These are phyloP conservation scores for Ogataea wickerhamii DNA, from an alignment of 805 yeast species.

Conservation along the genomic window DNA sequence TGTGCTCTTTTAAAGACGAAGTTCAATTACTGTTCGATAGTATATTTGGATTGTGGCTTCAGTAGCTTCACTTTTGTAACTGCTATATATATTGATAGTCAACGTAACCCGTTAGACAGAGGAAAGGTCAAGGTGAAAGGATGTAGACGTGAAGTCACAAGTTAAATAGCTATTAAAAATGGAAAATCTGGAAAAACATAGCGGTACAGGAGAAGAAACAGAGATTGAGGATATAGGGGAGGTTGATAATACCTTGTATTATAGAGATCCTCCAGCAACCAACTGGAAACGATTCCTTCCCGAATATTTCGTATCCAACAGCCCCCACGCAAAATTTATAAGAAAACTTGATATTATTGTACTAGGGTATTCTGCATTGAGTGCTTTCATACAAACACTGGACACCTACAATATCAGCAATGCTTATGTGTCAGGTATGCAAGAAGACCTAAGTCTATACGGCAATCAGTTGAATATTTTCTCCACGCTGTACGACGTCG, in stretches of 20 bases:
- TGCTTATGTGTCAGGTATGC: slow-evolving; percentile 64
- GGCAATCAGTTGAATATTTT: slow-evolving; percentile 38
- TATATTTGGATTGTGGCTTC: no score
- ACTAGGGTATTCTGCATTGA: slow-evolving; percentile 42
- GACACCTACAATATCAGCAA: slow-evolving; percentile 59
- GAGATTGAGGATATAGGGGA: background rate
- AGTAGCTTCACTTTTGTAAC: no score
- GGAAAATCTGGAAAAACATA: background rate
- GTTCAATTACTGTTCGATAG: no score
- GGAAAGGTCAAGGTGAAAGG: no score
- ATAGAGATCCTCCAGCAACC: slow-evolving; percentile 10
- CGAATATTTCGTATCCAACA: slow-evolving; percentile 6
- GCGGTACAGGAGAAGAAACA: background rate
- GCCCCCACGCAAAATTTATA: slow-evolving; percentile 31
- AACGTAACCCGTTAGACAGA: no score
- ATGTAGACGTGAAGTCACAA: no score
- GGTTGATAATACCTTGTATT: slow-evolving; percentile 2
- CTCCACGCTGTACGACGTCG: slow-evolving; percentile 36
- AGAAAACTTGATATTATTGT: slow-evolving; percentile 53
- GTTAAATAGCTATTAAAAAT: no score
- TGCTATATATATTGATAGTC: no score
- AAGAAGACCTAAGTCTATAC: slow-evolving; percentile 49
- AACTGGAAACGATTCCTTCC: slow-evolving; percentile 9
- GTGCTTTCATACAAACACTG: slow-evolving; percentile 64
- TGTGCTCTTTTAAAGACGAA: no score